A percentile compares a stretch with the other conserved stretches of the same genome.
Conservation (phyloP, 441 rosid genomes). For the Mallotus repandus region DNA sequence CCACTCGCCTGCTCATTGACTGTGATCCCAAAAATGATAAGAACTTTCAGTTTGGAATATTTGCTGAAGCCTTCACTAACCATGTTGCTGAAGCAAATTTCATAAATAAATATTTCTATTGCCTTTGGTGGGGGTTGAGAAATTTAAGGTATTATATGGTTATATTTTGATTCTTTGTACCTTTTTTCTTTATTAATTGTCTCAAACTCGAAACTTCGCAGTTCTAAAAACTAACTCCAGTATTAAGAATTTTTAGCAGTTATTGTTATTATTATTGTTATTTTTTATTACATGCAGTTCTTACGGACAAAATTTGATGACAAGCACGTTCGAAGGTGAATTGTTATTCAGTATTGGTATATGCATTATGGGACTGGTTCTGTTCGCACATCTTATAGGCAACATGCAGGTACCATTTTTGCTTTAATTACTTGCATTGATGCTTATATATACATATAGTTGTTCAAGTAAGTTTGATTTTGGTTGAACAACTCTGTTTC, state of each 20-base stretch:
- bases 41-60: constrained; percentile 72
- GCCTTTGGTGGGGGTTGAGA: constrained; percentile 97
- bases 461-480: neutral
- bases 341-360: constrained; percentile 63
- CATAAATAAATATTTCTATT: constrained; percentile 62
- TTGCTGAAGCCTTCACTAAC: constrained; percentile 63
- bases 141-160: constrained; percentile 52
- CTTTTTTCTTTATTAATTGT: neutral
- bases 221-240: too few relatives aligned
- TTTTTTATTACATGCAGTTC: constrained; percentile 49
- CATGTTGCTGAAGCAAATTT: constrained; percentile 57
- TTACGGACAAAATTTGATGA: constrained; percentile 71
- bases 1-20: constrained; percentile 43
- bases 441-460: neutral
- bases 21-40: constrained; percentile 56
- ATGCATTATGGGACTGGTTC: constrained; percentile 69
- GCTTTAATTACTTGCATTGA: neutral
- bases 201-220: too few relatives aligned
- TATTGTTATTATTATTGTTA: too few relatives aligned
- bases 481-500: too few relatives aligned
- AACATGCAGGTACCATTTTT: constrained; percentile 65
- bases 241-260: too few relatives aligned
- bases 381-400: constrained; percentile 80
- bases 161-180: too few relatives aligned
- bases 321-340: constrained; percentile 66